Base-by-base conservation (phyloP, 208 protist genomes). In the Acanthamoeba triangularis region DNA sequence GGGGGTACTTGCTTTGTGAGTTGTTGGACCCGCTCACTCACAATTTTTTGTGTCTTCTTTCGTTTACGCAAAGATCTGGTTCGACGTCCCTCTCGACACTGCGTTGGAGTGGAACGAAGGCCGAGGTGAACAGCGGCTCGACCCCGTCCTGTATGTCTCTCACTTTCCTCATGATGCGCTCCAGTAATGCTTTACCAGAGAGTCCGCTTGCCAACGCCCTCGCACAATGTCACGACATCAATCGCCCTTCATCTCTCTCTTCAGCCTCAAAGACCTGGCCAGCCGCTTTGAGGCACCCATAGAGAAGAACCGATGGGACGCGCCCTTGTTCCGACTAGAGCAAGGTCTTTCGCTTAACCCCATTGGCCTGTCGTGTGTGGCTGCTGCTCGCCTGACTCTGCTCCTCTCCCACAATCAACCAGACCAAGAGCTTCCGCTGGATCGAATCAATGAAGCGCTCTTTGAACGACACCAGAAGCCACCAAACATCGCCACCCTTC, bases 301-400 rank as follows among this genome's bases (percentile, higher is more conserved):
- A 44, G 96, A 87, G 33, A 72, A 93, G 20, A 95, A 97, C 56
- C 76, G 96, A 72, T 98, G 97, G 97, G 97, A 98, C 35, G 59
- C 52, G 23, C 97, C 97, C 10, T 82, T 98, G 18, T 98, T 98
- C 52, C 76, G 87, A 30, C 44, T 98, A 6, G 78, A 63, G 61
- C 72, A 59, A 44, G 95, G 96, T 74, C 13, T 0, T 20, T 11
- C 49, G 0, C 49, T 54, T 8, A 1, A 1, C 49, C 14, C 6
- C 49, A 1, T 6, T 54, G 10, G 49, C 13, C 0, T 54, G 49
- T 54, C 49, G 1, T 54, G 0, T 20, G 10, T 54, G 13, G 7
- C 49, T 54, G 7, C 14, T 18, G 49, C 49, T 18, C 6, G 7
- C 14, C 14, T 54, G 7, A 10, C 49, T 18, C 14, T 54, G 14